These are phyloP conservation scores for Alternaria ethzedia DNA, from an alignment of 2,329 filamentous ascomycete genomes.

Conservation along the genomic window DNA sequence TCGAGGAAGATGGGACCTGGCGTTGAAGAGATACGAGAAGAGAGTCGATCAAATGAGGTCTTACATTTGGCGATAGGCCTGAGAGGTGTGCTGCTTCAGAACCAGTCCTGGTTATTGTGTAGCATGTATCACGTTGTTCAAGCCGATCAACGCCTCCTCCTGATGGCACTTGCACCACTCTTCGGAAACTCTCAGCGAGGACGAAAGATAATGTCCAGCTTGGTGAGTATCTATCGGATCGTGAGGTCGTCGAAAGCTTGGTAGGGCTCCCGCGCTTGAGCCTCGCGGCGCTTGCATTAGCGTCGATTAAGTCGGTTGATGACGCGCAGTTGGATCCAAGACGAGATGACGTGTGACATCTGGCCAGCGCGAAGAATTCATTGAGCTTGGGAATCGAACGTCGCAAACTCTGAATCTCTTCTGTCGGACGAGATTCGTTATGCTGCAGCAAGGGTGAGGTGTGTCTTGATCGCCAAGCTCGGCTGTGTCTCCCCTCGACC, in stretches of 20 bases:
- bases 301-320: conserved; percentile 10
- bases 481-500: conserved; percentile 7
- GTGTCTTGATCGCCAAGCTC: conserved; percentile 13
- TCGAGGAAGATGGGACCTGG: background rate
- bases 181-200: background rate
- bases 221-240: background rate
- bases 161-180: background rate
- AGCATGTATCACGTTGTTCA: background rate
- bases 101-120: background rate
- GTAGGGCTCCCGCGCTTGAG: background rate
- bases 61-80: background rate
- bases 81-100: background rate
- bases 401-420: background rate
- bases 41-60: background rate
- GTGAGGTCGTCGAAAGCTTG: background rate
- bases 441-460: conserved; percentile 1
- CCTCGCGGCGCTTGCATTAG: conserved; percentile 10
- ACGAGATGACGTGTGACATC: conserved; percentile 20
- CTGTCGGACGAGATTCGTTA: background rate
- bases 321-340: conserved; percentile 14
- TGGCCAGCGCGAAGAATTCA: background rate
- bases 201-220: background rate
- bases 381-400: background rate
- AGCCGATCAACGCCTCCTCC: background rate
- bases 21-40: background rate